Evolutionary conservation across 805 yeast species (phyloP).

Genomic region (Groenewaldozyma salmanticensis): DNA sequence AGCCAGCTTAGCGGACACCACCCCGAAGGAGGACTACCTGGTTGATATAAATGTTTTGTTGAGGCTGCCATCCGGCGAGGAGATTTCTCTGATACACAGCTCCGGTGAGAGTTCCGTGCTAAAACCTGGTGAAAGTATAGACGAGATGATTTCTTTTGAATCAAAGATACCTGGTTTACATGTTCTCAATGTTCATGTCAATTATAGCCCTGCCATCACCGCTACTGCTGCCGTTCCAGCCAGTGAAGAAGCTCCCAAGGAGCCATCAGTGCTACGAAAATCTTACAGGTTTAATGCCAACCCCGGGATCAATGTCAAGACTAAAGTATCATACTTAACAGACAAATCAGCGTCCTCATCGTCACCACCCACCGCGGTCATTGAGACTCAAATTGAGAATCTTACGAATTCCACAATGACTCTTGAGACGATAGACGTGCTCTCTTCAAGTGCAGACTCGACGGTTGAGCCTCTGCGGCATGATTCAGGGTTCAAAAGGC

Average conservation of each 20-base stretch:
- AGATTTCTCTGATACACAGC: neutral
- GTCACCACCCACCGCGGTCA: constrained; percentile 7
- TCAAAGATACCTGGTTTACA: constrained; percentile 22
- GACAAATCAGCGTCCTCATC: neutral
- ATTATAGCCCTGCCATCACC: constrained; percentile 12
- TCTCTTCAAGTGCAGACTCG: constrained; percentile 14
- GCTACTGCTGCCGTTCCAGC: too few relatives aligned
- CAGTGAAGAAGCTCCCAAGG: too few relatives aligned
- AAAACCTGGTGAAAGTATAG: constrained; percentile 1
- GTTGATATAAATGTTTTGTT: constrained; percentile 12
- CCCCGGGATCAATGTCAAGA: constrained; percentile 25
- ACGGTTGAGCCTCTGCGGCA: constrained; percentile 8
- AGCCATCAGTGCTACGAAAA: constrained; percentile 17
- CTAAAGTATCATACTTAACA: constrained; percentile 13
- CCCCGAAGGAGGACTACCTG: neutral
- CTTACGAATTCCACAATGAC: constrained; percentile 20
- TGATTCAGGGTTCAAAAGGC: neutral
- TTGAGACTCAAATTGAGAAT: constrained; percentile 30
- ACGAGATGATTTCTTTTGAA: constrained; percentile 17
- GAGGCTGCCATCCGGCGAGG: constrained; percentile 8
- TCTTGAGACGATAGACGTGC: constrained; percentile 22
- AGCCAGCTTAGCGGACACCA: constrained; percentile 6
- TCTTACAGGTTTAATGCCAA: constrained; percentile 22
- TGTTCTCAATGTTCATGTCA: constrained; percentile 17
- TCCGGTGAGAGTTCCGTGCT: neutral